These are phyloP conservation scores for Ophiostoma sp. DNA, from an alignment of 2,329 filamentous ascomycete species.

Conservation along the genomic window DNA sequence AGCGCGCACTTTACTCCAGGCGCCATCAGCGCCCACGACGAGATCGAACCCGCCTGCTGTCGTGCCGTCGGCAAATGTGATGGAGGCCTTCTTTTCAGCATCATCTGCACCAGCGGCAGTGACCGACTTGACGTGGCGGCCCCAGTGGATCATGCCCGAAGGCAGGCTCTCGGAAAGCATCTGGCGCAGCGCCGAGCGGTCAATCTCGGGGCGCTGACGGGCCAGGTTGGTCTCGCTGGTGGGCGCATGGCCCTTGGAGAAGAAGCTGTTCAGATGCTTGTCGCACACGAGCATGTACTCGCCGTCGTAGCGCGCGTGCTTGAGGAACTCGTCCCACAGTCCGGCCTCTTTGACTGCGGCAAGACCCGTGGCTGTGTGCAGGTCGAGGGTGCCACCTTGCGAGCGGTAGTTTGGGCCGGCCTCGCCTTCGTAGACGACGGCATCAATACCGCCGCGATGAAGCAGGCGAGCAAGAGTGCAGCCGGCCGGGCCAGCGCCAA, in stretches of 20 bases:
- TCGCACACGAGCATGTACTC: conserved; percentile 45
- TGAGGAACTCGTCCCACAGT: conserved; percentile 46
- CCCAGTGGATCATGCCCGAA: conserved; percentile 43
- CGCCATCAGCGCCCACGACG: conserved; percentile 35
- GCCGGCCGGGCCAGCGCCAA: conserved; percentile 46
- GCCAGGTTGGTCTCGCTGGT: not conserved
- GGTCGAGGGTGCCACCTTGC: conserved; percentile 50
- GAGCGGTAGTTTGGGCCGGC: conserved; percentile 39
- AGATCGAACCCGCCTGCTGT: conserved; percentile 34
- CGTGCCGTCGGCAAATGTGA: not conserved
- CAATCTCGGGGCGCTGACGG: not conserved
- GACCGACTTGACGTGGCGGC: conserved; percentile 39
- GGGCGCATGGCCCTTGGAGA: conserved; percentile 33
- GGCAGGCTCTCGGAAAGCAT: conserved; percentile 44
- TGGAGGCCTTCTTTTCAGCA: not conserved
- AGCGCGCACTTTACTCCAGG: conserved; percentile 36
- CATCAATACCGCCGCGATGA: conserved; percentile 40
- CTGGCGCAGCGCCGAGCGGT: conserved; percentile 39
- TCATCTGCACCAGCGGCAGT: conserved; percentile 12
- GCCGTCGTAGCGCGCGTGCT: conserved; percentile 45
- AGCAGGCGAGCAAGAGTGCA: conserved; percentile 50
- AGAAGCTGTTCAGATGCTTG: conserved; percentile 34
- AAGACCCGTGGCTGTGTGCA: conserved; percentile 48
- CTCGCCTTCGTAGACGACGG: conserved; percentile 48
- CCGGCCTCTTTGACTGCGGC: conserved; percentile 46